Evolutionary conservation across 2,329 filamentous ascomycete genomes (phyloP).

Genomic region (Calonectria henricotiae): DNA sequence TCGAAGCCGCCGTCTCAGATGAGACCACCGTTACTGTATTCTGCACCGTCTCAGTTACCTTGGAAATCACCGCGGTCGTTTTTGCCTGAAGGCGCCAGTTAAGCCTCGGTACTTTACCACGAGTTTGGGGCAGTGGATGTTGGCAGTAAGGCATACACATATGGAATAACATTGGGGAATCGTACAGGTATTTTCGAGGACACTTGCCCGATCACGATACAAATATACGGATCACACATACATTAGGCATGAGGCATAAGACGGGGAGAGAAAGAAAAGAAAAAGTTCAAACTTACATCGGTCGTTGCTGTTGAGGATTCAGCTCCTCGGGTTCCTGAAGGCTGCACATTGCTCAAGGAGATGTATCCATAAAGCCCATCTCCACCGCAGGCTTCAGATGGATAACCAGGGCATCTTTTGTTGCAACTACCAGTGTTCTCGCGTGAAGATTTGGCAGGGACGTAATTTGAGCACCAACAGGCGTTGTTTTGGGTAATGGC

Average conservation of each 20-base stretch:
- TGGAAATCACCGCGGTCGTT: conserved; percentile 53
- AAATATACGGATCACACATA: conserved; percentile 42
- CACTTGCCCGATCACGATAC: conserved; percentile 49
- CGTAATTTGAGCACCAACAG: conserved; percentile 85
- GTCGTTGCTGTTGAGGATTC: conserved; percentile 48
- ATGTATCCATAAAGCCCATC: conserved; percentile 78
- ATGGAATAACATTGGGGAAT: conserved; percentile 35
- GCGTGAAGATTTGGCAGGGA: conserved; percentile 66
- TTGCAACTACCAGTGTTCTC: conserved; percentile 68
- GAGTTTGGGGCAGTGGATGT: conserved; percentile 31
- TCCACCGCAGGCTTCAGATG: conserved; percentile 77
- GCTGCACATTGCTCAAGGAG: conserved; percentile 62
- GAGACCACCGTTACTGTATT: conserved; percentile 53
- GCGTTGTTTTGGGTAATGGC: conserved; percentile 76
- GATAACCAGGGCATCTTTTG: conserved; percentile 78
- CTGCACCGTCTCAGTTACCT: conserved; percentile 59
- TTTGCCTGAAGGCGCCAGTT: conserved; percentile 53
- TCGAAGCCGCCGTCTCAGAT: conserved; percentile 46
- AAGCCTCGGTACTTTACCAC: conserved; percentile 52
- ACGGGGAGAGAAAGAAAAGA: conserved; percentile 29
- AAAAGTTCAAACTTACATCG: conserved; percentile 51
- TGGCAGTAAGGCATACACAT: conserved; percentile 32
- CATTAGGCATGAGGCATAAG: background rate
- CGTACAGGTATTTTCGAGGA: conserved; percentile 40
- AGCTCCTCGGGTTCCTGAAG: conserved; percentile 71